Conservation (phyloP, 179 eudicot genomes). For the Beta macrorhiza region DNA sequence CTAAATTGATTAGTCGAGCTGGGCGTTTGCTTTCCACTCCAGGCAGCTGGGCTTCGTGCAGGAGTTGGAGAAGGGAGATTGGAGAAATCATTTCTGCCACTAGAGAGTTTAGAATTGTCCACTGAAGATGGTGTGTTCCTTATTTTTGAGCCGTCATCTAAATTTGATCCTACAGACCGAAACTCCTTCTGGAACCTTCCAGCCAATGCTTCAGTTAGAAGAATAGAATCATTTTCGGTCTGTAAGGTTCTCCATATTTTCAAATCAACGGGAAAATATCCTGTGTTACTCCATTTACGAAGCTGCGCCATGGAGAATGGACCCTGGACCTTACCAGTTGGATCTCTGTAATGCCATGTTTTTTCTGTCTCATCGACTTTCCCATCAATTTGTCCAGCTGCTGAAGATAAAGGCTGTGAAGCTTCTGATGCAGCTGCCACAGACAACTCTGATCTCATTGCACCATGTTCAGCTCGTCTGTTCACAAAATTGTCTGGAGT, state of each 20-base stretch:
- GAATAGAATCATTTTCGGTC: constrained; percentile 60
- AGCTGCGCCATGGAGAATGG: constrained; percentile 87
- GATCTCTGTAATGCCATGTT: constrained; percentile 86
- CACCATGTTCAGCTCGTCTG: constrained; percentile 34
- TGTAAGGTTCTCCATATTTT: constrained; percentile 64
- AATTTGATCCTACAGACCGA: constrained; percentile 18
- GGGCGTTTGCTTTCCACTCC: constrained; percentile 35
- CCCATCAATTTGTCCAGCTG: constrained; percentile 34
- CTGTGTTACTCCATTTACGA: constrained; percentile 90
- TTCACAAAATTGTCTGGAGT: constrained; percentile 33
- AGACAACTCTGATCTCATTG: constrained; percentile 35
- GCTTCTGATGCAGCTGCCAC: constrained; percentile 39
- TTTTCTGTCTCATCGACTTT: constrained; percentile 71
- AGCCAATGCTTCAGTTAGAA: constrained; percentile 70
- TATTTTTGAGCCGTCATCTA: constrained; percentile 28
- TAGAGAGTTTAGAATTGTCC: constrained; percentile 38
- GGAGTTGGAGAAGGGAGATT: constrained; percentile 82
- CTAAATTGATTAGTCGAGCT: constrained; percentile 30
- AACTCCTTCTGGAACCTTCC: constrained; percentile 59
- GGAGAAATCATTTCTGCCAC: constrained; percentile 39
- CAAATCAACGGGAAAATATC: constrained; percentile 79
- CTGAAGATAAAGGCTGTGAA: constrained; percentile 36
- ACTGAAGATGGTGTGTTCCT: constrained; percentile 31
- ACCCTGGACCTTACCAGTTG: constrained; percentile 87
- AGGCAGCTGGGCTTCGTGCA: constrained; percentile 34